Percentiles rank a stretch among this genome's conserved stretches.
phyloP scores from a whole-genome alignment of 2,329 filamentous ascomycete species.

The Hypoxylon sp. region DNA sequence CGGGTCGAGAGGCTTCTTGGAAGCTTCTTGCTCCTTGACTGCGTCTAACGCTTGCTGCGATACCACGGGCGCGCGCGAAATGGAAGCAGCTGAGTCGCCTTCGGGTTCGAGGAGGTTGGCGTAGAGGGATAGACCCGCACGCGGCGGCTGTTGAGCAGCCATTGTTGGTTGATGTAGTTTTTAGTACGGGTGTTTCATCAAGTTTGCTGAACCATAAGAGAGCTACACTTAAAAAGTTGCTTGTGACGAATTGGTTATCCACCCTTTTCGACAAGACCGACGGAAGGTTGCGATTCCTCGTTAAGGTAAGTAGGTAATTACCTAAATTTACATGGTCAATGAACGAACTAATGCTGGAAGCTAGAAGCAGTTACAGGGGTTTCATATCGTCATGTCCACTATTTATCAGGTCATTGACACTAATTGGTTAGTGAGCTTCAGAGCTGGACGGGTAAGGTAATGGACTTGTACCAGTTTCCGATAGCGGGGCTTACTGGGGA shows the following conservation, averaged over 20 bases:
- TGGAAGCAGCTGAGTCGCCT: slow-evolving; percentile 63
- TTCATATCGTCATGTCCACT: slow-evolving; percentile 21
- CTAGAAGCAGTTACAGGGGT: slow-evolving; percentile 24
- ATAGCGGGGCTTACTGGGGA: slow-evolving; percentile 2
- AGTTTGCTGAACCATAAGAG: too few species aligned
- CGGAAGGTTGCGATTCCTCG: slow-evolving; percentile 9
- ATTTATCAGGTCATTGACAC: slow-evolving; percentile 19
- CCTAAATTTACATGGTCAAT: too few species aligned
- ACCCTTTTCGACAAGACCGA: slow-evolving; percentile 11
- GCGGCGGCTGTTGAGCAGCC: slow-evolving; percentile 48
- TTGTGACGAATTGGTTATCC: not conserved
- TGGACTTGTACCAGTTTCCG: not conserved
- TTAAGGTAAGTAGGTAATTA: too few species aligned
- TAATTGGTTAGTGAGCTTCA: slow-evolving; percentile 16
- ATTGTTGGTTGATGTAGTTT: too few species aligned
- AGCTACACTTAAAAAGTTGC: too few species aligned
- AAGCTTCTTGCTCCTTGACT: slow-evolving; percentile 56
- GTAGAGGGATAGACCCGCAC: slow-evolving; percentile 74
- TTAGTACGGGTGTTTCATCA: too few species aligned
- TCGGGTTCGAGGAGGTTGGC: slow-evolving; percentile 79
- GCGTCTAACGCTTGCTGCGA: slow-evolving; percentile 67
- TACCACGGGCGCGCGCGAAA: slow-evolving; percentile 77
- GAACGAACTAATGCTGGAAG: slow-evolving; percentile 10
- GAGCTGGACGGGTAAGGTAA: not conserved
- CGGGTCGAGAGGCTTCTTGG: slow-evolving; percentile 70